These are phyloP conservation scores for Mortierella sp. DNA, from an alignment of 371 early-diverging fungal genomes.

Conservation along the genomic window DNA sequence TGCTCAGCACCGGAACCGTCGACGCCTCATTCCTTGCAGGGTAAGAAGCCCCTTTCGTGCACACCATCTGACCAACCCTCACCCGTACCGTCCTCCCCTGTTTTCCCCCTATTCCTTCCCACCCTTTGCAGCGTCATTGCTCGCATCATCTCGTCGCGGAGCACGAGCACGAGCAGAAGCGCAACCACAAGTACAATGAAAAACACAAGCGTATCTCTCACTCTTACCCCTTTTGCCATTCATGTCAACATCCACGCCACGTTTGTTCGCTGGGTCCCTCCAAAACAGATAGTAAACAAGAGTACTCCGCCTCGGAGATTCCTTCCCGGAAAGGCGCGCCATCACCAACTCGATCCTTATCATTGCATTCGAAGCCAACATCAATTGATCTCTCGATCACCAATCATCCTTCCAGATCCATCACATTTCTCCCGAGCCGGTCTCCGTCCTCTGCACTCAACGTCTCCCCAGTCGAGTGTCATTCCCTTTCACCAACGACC, in stretches of 20 bases:
- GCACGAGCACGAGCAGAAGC: not conserved
- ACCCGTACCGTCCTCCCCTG: not conserved
- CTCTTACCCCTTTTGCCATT: too few species aligned
- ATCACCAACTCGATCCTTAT: constrained; percentile 1
- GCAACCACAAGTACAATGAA: too few species aligned
- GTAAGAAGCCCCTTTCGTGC: not conserved
- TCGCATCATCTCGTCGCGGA: too few species aligned
- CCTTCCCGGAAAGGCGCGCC: constrained; percentile 3
- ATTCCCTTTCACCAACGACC: constrained; percentile 38
- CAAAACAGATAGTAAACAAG: too few species aligned
- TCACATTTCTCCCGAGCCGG: constrained; percentile 18
- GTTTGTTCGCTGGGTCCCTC: too few species aligned
- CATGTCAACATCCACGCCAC: too few species aligned
- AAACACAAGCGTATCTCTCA: too few species aligned
- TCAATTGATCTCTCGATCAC: constrained; percentile 15
- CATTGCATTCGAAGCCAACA: not conserved
- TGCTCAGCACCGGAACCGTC: not conserved
- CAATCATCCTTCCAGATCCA: constrained; percentile 35
- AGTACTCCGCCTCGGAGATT: not conserved
- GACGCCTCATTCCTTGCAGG: not conserved
- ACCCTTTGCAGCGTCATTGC: not conserved
- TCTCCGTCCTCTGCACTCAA: constrained; percentile 37
- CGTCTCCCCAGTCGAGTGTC: constrained; percentile 51
- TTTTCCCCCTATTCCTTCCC: not conserved
- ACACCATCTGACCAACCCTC: not conserved